Percentiles rank a stretch among this genome's conserved stretches.
Evolutionary conservation across 2,329 filamentous ascomycete genomes (phyloP).

Genomic region (Teratosphaeriaceae sp.): DNA sequence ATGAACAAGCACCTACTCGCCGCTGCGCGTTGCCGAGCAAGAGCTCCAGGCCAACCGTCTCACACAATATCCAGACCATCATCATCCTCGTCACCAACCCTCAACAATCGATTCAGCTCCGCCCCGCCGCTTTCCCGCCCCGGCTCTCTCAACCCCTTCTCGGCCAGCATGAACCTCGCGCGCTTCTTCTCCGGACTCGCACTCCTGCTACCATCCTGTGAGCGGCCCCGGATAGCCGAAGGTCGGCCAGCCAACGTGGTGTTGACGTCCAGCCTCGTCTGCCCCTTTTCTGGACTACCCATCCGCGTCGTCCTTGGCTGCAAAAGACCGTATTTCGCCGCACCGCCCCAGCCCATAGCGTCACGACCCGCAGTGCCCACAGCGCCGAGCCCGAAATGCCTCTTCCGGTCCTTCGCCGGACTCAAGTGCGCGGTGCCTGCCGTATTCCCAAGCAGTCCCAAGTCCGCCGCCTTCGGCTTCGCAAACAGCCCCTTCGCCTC

Average conservation of each 20-base stretch:
- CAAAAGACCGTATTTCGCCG: constrained; percentile 36
- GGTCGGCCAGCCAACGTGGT: constrained; percentile 3
- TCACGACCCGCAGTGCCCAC: constrained; percentile 24
- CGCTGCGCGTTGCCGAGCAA: too few relatives aligned
- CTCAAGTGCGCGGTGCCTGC: constrained; percentile 36
- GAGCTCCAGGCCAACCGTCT: too few relatives aligned
- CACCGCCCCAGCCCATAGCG: constrained; percentile 44
- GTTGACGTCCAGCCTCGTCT: constrained; percentile 22
- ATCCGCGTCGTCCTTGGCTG: constrained; percentile 25
- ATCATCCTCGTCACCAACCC: too few relatives aligned
- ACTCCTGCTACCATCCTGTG: constrained; percentile 17
- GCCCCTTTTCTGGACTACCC: constrained; percentile 24
- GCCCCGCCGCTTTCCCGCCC: constrained; percentile 40
- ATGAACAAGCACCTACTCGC: too few relatives aligned
- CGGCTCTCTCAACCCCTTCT: constrained; percentile 44
- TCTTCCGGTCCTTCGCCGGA: constrained; percentile 36
- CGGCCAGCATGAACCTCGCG: constrained; percentile 41
- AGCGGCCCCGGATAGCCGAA: constrained; percentile 16
- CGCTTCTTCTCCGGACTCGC: constrained; percentile 37
- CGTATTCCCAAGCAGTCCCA: constrained; percentile 39
- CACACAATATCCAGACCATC: too few relatives aligned
- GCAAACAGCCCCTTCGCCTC: constrained; percentile 11
- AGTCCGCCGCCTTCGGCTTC: constrained; percentile 26
- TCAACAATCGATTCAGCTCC: too few relatives aligned
- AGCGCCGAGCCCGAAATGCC: constrained; percentile 31